Percentiles rank a stretch among this genome's conserved stretches.
These are phyloP conservation scores for Xerocomus minutiporus DNA, from an alignment of 1,284 basidiomycete genomes.

Conservation along the genomic window DNA sequence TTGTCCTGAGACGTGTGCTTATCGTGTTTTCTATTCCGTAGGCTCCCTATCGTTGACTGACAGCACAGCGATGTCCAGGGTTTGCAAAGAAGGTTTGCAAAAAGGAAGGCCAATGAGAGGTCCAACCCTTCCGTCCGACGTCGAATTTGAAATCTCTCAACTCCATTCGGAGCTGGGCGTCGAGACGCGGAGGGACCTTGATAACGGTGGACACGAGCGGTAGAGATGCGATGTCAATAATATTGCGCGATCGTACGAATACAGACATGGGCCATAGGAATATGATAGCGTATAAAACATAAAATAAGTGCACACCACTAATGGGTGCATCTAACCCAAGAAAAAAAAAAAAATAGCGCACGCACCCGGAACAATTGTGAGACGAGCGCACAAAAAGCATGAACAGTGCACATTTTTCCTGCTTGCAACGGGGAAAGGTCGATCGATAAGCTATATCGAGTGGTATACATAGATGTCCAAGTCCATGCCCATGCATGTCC, in stretches of 20 bases:
- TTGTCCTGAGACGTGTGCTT: background rate
- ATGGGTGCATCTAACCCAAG: background rate
- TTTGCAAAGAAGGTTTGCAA: background rate
- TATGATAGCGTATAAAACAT: constrained; percentile 1
- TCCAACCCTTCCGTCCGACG: background rate
- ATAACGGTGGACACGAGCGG: background rate
- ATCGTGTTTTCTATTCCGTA: background rate
- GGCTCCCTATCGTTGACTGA: background rate
- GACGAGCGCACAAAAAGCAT: background rate
- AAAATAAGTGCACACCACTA: background rate
- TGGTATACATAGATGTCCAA: constrained; percentile 5
- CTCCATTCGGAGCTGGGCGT: background rate
- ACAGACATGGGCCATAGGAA: background rate
- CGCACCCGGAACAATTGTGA: background rate
- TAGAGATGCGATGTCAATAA: background rate
- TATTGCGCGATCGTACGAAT: background rate
- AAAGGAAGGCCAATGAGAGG: background rate
- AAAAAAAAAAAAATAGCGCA: background rate
- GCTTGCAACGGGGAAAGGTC: background rate
- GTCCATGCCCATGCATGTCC: constrained; percentile 1
- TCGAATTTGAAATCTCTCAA: background rate
- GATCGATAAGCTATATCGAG: constrained; percentile 17
- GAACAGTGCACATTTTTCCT: background rate
- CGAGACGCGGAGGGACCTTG: background rate
- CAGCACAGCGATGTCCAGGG: background rate